Conservation (phyloP, 139 green algal genomes). For the Tetraselmis striata region DNA sequence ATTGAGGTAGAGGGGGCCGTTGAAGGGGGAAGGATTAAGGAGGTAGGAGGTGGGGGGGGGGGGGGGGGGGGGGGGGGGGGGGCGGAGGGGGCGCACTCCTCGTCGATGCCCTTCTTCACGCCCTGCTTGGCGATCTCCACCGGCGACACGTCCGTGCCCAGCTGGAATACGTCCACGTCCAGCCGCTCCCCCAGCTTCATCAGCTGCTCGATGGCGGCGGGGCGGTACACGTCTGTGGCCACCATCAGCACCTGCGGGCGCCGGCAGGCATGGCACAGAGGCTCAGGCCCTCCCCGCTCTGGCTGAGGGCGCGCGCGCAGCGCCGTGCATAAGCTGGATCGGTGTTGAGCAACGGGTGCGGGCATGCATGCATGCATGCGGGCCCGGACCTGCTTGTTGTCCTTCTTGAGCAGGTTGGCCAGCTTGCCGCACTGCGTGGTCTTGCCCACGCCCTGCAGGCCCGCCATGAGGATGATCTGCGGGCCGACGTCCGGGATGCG, state of each 20-base stretch:
- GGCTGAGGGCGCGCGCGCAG: too few species aligned
- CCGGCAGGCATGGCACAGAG: too few species aligned
- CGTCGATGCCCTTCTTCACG: conserved; percentile 57
- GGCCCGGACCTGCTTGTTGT: conserved; percentile 59
- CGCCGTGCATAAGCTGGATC: too few species aligned
- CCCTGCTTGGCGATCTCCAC: conserved; percentile 46
- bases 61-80: too few species aligned
- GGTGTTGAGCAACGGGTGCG: too few species aligned
- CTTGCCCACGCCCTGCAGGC: conserved; percentile 88
- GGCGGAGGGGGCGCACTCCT: too few species aligned
- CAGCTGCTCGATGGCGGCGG: conserved; percentile 94
- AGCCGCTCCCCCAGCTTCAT: conserved; percentile 73
- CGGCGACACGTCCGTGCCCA: conserved; percentile 52
- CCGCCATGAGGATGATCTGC: conserved; percentile 80
- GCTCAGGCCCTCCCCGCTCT: too few species aligned
- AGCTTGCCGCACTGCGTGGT: conserved; percentile 95
- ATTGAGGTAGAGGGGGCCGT: not conserved
- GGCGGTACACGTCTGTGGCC: conserved; percentile 90
- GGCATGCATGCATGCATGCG: too few species aligned
- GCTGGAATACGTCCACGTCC: conserved; percentile 84
- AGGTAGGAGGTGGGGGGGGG: too few species aligned
- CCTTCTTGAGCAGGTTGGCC: conserved; percentile 74
- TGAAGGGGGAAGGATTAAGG: too few species aligned
- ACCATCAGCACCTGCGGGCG: conserved; percentile 60
- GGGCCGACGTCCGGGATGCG: conserved; percentile 25